Percentiles rank a stretch among this genome's conserved stretches.
phyloP scores from a whole-genome alignment of 495 filamentous ascomycete species.

The Aspergillus haitiensis region DNA sequence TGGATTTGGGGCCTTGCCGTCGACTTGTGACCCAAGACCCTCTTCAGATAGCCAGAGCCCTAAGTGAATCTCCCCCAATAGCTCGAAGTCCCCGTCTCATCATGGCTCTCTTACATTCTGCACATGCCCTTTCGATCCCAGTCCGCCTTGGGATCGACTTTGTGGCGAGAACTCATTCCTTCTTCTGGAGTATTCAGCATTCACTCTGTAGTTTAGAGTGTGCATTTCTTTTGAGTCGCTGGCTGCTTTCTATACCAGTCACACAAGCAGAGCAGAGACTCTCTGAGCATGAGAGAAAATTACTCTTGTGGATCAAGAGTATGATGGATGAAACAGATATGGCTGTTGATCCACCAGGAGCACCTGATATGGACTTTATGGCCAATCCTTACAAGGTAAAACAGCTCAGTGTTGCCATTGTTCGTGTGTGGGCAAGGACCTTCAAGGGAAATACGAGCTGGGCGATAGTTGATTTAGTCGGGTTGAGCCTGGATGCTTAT shows the following conservation, averaged over 20 bases:
- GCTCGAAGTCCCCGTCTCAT: conserved; percentile 49
- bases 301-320: conserved; percentile 66
- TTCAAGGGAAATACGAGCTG: conserved; percentile 58
- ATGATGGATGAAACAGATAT: conserved; percentile 79
- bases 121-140: conserved; percentile 55
- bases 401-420: conserved; percentile 51
- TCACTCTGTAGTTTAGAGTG: conserved; percentile 57
- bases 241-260: conserved; percentile 51
- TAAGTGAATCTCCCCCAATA: conserved; percentile 42
- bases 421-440: conserved; percentile 54
- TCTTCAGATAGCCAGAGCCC: conserved; percentile 42
- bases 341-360: conserved; percentile 53
- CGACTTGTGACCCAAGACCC: conserved; percentile 51
- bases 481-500: conserved; percentile 47
- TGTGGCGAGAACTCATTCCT: conserved; percentile 53
- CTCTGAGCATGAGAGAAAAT: conserved; percentile 59
- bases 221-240: conserved; percentile 54
- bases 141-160: conserved; percentile 55
- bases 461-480: conserved; percentile 54
- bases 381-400: conserved; percentile 47
- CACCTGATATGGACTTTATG: conserved; percentile 47
- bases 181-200: conserved; percentile 58
- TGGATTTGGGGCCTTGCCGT: conserved; percentile 48
- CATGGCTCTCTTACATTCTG: conserved; percentile 53
- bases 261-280: conserved; percentile 47